These are phyloP conservation scores for Pyrenochaeta sp. DNA, from an alignment of 2,329 filamentous ascomycete genomes.

Conservation along the genomic window DNA sequence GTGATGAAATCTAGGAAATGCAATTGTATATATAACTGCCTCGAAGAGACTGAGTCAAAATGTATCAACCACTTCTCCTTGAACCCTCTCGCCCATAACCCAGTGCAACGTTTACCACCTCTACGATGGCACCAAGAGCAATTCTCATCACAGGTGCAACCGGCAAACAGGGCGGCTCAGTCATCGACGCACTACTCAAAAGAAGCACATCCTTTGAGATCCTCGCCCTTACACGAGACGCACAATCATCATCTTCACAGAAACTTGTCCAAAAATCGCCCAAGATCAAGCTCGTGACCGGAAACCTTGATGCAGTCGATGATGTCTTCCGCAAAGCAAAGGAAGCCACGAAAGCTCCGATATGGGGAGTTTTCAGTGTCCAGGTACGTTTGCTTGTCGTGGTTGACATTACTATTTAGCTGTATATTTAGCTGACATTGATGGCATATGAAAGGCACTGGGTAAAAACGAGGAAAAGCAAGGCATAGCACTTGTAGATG, in stretches of 20 bases:
- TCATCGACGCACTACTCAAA: constrained; percentile 51
- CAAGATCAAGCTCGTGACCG: constrained; percentile 63
- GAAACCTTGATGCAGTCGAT: constrained; percentile 61
- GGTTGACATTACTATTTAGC: no score
- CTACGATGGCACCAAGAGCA: constrained; percentile 15
- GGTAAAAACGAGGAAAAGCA: constrained; percentile 46
- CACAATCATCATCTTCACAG: constrained; percentile 58
- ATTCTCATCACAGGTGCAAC: constrained; percentile 55
- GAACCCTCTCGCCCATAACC: neutral
- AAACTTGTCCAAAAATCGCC: constrained; percentile 55
- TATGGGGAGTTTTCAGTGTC: constrained; percentile 47
- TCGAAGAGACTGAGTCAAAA: neutral
- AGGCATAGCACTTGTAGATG: constrained; percentile 50
- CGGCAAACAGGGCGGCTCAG: constrained; percentile 56
- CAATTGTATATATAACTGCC: neutral
- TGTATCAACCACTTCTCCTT: neutral
- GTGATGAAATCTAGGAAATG: neutral
- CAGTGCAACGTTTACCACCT: neutral
- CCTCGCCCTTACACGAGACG: constrained; percentile 65
- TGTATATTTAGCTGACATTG: constrained; percentile 37
- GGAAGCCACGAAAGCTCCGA: constrained; percentile 33
- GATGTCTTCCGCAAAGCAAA: constrained; percentile 60
- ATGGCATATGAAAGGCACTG: constrained; percentile 9
- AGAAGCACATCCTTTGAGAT: constrained; percentile 56
- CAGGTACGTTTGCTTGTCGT: constrained; percentile 19